Conservation (phyloP, 805 yeast species). For the Saturnispora ahearnii region DNA sequence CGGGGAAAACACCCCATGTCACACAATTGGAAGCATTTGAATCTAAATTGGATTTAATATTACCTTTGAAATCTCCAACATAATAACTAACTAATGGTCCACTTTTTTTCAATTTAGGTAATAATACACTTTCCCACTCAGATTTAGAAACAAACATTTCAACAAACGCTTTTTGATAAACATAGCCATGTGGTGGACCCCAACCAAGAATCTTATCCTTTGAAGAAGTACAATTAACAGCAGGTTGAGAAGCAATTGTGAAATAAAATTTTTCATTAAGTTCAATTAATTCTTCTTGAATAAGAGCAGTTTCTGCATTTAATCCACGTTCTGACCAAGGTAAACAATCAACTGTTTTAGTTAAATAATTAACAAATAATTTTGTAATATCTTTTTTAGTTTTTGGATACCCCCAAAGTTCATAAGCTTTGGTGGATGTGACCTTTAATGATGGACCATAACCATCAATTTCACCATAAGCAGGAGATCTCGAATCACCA, state of each 20-base stretch:
- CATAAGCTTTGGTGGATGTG: constrained; percentile 53
- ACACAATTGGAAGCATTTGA: constrained; percentile 63
- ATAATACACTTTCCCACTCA: constrained; percentile 53
- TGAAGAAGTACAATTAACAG: constrained; percentile 69
- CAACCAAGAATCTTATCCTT: constrained; percentile 90
- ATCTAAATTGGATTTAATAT: constrained; percentile 52
- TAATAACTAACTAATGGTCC: constrained; percentile 58
- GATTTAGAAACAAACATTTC: constrained; percentile 71
- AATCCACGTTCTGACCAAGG: constrained; percentile 92
- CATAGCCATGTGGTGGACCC: constrained; percentile 88
- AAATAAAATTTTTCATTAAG: constrained; percentile 68
- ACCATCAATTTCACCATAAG: constrained; percentile 96
- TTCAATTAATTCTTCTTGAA: constrained; percentile 82
- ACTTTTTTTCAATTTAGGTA: constrained; percentile 40
- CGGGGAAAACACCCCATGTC: constrained; percentile 97
- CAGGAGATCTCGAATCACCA: constrained; percentile 92
- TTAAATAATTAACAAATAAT: constrained; percentile 63
- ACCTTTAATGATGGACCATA: constrained; percentile 89
- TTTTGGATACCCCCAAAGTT: constrained; percentile 75
- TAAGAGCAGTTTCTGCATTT: constrained; percentile 82
- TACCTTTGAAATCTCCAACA: constrained; percentile 53
- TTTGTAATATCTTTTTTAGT: constrained; percentile 49
- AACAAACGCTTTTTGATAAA: constrained; percentile 92
- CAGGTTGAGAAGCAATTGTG: constrained; percentile 94
- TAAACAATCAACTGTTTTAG: constrained; percentile 62